Conservation (phyloP, 805 yeast species). For the Wickerhamomyces kurtzmanii region DNA sequence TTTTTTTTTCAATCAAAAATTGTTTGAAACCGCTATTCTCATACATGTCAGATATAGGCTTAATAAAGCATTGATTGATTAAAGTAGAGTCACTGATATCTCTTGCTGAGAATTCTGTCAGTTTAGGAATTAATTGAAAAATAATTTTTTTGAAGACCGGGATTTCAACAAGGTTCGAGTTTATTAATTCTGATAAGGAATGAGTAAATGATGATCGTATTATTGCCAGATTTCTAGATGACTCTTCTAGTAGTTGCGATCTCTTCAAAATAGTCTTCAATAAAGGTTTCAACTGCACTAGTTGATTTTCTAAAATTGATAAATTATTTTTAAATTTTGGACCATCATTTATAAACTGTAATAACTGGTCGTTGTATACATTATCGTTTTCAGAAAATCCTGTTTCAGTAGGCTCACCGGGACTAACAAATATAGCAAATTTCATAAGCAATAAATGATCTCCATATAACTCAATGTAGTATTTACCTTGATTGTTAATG, state of each 20-base stretch:
- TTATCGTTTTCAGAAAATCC: background rate
- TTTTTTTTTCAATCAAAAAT: slow-evolving; percentile 5
- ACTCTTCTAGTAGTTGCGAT: slow-evolving; percentile 11
- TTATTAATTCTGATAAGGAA: slow-evolving; percentile 8
- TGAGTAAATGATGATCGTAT: slow-evolving; percentile 9
- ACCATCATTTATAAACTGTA: slow-evolving; percentile 4
- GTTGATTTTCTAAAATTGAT: too few species aligned
- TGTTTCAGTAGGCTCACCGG: background rate
- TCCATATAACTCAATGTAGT: too few species aligned
- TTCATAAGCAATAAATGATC: too few species aligned
- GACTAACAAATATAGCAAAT: too few species aligned
- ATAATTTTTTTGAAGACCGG: slow-evolving; percentile 6
- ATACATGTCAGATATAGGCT: slow-evolving; percentile 8
- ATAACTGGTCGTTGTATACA: slow-evolving; percentile 5
- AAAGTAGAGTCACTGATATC: slow-evolving; percentile 12
- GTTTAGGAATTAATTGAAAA: slow-evolving; percentile 6
- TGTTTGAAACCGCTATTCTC: slow-evolving; percentile 13
- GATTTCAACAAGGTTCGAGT: slow-evolving; percentile 4
- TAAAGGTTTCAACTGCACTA: slow-evolving; percentile 2
- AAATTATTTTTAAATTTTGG: slow-evolving; percentile 5
- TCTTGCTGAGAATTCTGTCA: slow-evolving; percentile 10
- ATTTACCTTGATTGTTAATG: background rate
- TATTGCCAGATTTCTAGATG: slow-evolving; percentile 10
- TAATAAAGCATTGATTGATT: slow-evolving; percentile 7
- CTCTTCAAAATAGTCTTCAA: slow-evolving; percentile 9